phyloP scores from a whole-genome alignment of 768 basidiomycete genomes.

The Boletellus emodensis region DNA sequence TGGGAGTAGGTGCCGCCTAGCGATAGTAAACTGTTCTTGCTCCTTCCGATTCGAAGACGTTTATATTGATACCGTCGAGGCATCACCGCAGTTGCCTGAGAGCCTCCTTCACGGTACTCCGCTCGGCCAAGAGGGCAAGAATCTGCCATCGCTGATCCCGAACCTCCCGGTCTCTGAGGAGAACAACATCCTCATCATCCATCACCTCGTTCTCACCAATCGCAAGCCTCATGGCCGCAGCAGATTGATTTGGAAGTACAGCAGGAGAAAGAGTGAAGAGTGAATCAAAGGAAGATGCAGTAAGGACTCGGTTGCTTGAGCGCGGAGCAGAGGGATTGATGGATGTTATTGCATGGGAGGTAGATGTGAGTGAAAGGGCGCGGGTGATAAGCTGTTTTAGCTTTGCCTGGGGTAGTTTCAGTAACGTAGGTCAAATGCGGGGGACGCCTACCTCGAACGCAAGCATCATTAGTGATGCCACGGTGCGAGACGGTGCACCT shows the following conservation, averaged over 20 bases:
- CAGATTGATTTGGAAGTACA: constrained; percentile 74
- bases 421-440: not conserved
- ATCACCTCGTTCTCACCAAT: constrained; percentile 47
- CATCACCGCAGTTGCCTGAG: constrained; percentile 37
- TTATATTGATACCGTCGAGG: not conserved
- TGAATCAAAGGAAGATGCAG: constrained; percentile 68
- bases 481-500: constrained; percentile 53
- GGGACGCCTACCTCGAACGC: constrained; percentile 64
- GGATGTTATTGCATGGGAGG: constrained; percentile 73
- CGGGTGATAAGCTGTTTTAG: constrained; percentile 81
- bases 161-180: constrained; percentile 61
- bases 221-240: constrained; percentile 69
- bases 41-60: not conserved
- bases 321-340: constrained; percentile 55
- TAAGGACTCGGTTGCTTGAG: constrained; percentile 45
- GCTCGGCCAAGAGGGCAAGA: constrained; percentile 66
- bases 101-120: constrained; percentile 67
- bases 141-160: constrained; percentile 74
- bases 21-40: not conserved
- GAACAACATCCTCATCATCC: constrained; percentile 44
- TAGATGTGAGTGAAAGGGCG: constrained; percentile 70
- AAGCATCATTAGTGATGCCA: constrained; percentile 66
- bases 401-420: constrained; percentile 50
- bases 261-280: constrained; percentile 75
- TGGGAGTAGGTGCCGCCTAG: not conserved